Percentiles rank a stretch among this genome's conserved stretches.
Evolutionary conservation across 73 alveolate species (phyloP).

Genomic region (Paraurostyla sp.): DNA sequence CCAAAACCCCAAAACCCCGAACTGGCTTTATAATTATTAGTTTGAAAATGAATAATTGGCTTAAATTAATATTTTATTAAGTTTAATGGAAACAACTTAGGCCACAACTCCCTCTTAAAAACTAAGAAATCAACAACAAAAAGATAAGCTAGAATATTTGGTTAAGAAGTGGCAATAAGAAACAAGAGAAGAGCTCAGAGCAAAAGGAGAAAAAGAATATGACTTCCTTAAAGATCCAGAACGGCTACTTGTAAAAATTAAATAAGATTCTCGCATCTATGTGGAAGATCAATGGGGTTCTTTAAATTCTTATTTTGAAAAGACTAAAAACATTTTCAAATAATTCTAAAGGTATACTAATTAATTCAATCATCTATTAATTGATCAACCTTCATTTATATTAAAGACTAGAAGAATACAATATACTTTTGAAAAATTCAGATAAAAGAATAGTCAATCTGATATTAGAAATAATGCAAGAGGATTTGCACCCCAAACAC

Average conservation of each 20-base stretch:
- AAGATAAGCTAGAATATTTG: not conserved
- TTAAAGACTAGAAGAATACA: slow-evolving; percentile 21
- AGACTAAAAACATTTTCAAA: not conserved
- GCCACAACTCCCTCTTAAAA: too few species aligned
- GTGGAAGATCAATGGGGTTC: not conserved
- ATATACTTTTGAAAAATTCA: slow-evolving; percentile 18
- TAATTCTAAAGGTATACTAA: not conserved
- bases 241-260: not conserved
- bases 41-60: too few species aligned
- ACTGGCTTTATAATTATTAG: too few species aligned
- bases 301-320: not conserved
- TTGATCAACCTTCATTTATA: not conserved
- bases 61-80: too few species aligned
- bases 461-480: too few species aligned
- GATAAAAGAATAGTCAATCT: too few species aligned
- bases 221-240: not conserved
- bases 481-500: not conserved
- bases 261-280: not conserved
- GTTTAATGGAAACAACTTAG: too few species aligned
- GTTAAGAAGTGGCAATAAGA: not conserved
- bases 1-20: too few species aligned
- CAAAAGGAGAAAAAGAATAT: not conserved
- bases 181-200: not conserved
- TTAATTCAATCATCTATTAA: not conserved
- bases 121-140: too few species aligned